phyloP scores from a whole-genome alignment of 1,284 basidiomycete species.

The Ganoderma boninense region DNA sequence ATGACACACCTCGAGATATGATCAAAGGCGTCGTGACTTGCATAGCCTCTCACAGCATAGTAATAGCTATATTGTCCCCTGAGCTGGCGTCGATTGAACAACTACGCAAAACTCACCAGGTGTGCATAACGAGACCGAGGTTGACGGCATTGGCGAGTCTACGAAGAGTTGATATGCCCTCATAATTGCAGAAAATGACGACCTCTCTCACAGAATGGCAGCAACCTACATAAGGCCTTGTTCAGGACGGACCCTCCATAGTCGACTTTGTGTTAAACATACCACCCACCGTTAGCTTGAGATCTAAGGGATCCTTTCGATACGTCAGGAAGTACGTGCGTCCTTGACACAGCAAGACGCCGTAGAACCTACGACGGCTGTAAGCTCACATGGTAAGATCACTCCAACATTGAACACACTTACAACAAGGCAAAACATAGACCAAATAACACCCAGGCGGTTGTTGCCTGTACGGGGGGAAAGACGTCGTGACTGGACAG shows the following conservation, averaged over 20 bases:
- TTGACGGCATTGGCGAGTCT: not conserved
- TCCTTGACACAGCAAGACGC: not conserved
- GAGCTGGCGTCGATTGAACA: not conserved
- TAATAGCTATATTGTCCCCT: not conserved
- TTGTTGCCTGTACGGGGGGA: not conserved
- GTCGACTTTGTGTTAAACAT: not conserved
- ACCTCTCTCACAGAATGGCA: not conserved
- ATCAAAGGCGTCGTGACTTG: not conserved
- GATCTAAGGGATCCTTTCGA: not conserved
- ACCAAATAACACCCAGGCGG: not conserved
- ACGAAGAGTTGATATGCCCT: not conserved
- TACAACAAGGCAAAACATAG: conserved; percentile 5
- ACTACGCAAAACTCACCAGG: not conserved
- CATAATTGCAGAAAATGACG: not conserved
- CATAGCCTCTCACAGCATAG: not conserved
- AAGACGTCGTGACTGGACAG: not conserved
- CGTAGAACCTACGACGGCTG: not conserved
- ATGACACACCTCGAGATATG: not conserved
- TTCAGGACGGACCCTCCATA: not conserved
- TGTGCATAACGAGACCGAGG: conserved; percentile 3
- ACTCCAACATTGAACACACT: not conserved
- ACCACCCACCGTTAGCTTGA: not conserved
- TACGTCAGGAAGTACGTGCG: not conserved
- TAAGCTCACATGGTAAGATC: not conserved
- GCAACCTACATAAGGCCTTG: not conserved